phyloP scores from a whole-genome alignment of 129 eudicot species.

The Tanacetum coccineum region DNA sequence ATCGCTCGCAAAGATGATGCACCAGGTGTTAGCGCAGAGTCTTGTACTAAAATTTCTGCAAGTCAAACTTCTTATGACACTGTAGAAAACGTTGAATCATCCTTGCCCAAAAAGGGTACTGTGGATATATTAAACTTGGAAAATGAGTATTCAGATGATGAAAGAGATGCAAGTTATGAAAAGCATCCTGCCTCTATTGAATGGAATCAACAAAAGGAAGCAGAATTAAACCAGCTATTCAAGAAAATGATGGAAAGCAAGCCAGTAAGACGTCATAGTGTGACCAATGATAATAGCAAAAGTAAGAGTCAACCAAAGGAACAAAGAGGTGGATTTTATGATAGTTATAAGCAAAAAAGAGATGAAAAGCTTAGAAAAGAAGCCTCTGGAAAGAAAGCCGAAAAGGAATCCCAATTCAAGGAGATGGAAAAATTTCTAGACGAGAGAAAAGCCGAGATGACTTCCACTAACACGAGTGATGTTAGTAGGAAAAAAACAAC shows the following conservation, averaged over 20 bases:
- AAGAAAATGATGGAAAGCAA: conserved; percentile 80
- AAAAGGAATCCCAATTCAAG: conserved; percentile 54
- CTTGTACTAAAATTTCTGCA: conserved; percentile 9
- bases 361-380: conserved; percentile 65
- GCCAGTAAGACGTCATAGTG: conserved; percentile 49
- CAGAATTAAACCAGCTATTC: conserved; percentile 78
- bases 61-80: conserved; percentile 33
- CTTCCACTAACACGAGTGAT: conserved; percentile 44
- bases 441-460: conserved; percentile 59
- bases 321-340: conserved; percentile 67
- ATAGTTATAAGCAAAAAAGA: conserved; percentile 69
- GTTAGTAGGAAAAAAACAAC: conserved; percentile 32
- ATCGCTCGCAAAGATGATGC: conserved; percentile 26
- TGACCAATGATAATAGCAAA: conserved; percentile 36
- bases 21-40: conserved; percentile 24
- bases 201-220: conserved; percentile 93
- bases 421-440: conserved; percentile 51
- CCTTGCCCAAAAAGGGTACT: conserved; percentile 30
- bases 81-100: conserved; percentile 29
- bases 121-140: conserved; percentile 24
- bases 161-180: conserved; percentile 19
- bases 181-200: conserved; percentile 56
- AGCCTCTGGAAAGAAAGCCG: conserved; percentile 56
- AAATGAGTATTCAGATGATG: conserved; percentile 35
- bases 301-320: conserved; percentile 35